Percentiles rank a stretch among this genome's conserved stretches.
These are phyloP conservation scores for Diaporthe citrichinensis DNA, from an alignment of 2,329 filamentous ascomycete genomes.

Conservation along the genomic window DNA sequence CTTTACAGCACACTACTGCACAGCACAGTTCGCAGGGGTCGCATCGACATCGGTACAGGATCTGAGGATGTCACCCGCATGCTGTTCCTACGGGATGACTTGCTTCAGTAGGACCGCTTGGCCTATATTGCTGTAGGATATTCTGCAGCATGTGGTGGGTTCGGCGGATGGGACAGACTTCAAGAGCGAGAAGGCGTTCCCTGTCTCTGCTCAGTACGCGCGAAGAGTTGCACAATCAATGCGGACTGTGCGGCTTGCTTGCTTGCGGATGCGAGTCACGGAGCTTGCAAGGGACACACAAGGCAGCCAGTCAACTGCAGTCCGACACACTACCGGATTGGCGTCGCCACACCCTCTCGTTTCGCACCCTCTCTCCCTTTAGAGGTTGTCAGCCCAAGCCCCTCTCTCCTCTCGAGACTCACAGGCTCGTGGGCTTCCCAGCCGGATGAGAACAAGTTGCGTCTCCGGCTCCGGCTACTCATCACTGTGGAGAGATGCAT, in stretches of 20 bases:
- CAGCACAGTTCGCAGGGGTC: slow-evolving; percentile 3
- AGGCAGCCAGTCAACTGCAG: not conserved
- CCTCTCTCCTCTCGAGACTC: not conserved
- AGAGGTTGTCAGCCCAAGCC: not conserved
- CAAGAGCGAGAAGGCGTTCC: not conserved
- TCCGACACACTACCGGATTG: slow-evolving; percentile 15
- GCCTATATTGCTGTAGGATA: not conserved
- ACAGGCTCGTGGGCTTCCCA: not conserved
- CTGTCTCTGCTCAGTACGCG: too few relatives aligned
- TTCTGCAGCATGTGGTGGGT: not conserved
- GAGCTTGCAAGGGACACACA: not conserved
- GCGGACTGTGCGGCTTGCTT: not conserved
- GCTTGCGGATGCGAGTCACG: not conserved
- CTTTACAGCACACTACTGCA: not conserved
- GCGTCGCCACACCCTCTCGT: slow-evolving; percentile 1
- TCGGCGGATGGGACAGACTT: not conserved
- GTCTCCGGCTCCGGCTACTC: not conserved
- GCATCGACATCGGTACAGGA: slow-evolving; percentile 4
- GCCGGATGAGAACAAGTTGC: not conserved
- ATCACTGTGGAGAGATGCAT: slow-evolving; percentile 8
- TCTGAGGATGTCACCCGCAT: slow-evolving; percentile 12
- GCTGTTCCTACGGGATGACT: slow-evolving; percentile 7
- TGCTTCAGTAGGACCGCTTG: not conserved
- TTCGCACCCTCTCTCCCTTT: not conserved
- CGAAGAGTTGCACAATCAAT: slow-evolving; percentile 6